Conservation (phyloP, 192 early-diverging fungal species). For the Gonapodya sp. region DNA sequence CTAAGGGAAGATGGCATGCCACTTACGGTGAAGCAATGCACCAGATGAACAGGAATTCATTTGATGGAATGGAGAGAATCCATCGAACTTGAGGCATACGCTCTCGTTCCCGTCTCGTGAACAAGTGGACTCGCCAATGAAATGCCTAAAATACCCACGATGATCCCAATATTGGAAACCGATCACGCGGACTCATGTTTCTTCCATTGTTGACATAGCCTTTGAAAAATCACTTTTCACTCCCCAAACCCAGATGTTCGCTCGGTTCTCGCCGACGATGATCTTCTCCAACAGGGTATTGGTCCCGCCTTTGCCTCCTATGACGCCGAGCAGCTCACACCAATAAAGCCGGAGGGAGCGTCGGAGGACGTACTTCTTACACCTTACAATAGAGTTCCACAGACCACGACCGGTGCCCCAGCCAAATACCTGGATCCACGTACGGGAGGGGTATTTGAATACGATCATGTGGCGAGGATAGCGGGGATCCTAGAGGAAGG, state of each 20-base stretch:
- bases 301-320: slow-evolving; percentile 63
- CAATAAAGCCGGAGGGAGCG: slow-evolving; percentile 55
- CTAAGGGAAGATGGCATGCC: no score
- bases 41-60: no score
- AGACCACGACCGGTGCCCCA: not conserved
- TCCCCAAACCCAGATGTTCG: slow-evolving; percentile 82
- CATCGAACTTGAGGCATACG: no score
- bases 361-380: slow-evolving; percentile 32
- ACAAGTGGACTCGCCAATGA: no score
- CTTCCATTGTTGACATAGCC: no score
- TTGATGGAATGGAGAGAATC: no score
- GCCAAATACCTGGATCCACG: not conserved
- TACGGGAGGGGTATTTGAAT: not conserved
- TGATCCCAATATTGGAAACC: no score
- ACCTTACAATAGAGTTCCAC: not conserved
- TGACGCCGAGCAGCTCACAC: slow-evolving; percentile 73
- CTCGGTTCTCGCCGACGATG: slow-evolving; percentile 71
- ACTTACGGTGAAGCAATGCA: no score
- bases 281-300: slow-evolving; percentile 57
- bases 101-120: not conserved
- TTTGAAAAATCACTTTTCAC: no score
- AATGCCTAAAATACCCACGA: no score
- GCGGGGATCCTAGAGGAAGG: not conserved
- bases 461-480: not conserved
- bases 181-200: no score